Conservation (phyloP, 1,139 yeast species). For the Yamadazyma kanchanaburiensis region DNA sequence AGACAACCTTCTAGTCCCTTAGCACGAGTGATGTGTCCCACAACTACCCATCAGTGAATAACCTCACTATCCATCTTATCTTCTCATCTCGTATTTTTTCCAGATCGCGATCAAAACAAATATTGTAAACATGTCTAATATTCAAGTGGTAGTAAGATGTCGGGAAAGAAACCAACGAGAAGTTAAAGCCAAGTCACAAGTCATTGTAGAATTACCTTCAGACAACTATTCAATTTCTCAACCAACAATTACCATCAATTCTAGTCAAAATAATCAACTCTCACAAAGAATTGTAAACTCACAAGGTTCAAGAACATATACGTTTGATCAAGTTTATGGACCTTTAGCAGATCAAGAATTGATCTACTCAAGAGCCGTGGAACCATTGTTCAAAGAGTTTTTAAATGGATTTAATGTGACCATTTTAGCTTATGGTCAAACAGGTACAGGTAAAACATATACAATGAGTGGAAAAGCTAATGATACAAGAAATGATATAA, state of each 20-base stretch:
- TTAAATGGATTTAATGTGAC: conserved; percentile 74
- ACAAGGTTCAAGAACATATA: conserved; percentile 45
- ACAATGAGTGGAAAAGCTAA: conserved; percentile 71
- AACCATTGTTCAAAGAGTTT: conserved; percentile 62
- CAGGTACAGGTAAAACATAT: conserved; percentile 86
- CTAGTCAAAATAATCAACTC: conserved; percentile 15
- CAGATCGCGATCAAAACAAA: too few relatives aligned
- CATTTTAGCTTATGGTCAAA: conserved; percentile 83
- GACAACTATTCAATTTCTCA: conserved; percentile 36
- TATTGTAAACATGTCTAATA: conserved; percentile 43
- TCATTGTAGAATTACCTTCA: conserved; percentile 62
- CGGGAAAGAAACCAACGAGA: conserved; percentile 78
- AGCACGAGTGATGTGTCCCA: too few relatives aligned
- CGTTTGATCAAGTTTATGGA: conserved; percentile 74
- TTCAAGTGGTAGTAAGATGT: conserved; percentile 86
- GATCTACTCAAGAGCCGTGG: conserved; percentile 60
- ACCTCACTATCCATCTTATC: too few relatives aligned
- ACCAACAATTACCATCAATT: conserved; percentile 39
- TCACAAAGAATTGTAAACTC: conserved; percentile 14
- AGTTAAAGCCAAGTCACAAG: conserved; percentile 65
- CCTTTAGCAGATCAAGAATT: conserved; percentile 63
- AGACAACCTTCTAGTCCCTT: too few relatives aligned
- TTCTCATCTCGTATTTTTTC: too few relatives aligned
- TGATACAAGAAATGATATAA: conserved; percentile 14
- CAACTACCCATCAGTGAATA: too few relatives aligned